A percentile compares a stretch with the other conserved stretches of the same genome.
phyloP scores from a whole-genome alignment of 2,329 filamentous ascomycete genomes.

The Rhexocercosporidium sp. region DNA sequence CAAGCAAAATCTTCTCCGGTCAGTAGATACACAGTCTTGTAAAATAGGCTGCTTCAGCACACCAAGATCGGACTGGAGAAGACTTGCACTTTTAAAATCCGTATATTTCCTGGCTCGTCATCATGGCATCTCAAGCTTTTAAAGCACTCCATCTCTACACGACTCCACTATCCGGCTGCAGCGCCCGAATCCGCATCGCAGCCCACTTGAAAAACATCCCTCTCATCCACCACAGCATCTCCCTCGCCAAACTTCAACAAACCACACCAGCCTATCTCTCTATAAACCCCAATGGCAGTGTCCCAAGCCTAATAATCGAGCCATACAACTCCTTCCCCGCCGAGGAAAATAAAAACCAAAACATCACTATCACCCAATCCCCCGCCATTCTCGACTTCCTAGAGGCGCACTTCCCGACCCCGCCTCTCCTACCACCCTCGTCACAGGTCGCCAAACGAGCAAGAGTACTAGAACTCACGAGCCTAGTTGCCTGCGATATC shows the following conservation, averaged over 20 bases:
- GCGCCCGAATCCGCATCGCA: constrained; percentile 22
- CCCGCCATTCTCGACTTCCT: constrained; percentile 27
- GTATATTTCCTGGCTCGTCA: neutral
- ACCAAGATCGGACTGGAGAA: neutral
- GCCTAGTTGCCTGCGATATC: constrained; percentile 27
- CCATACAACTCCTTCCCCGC: neutral
- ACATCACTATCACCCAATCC: constrained; percentile 24
- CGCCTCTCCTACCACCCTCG: constrained; percentile 7
- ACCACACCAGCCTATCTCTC: constrained; percentile 13
- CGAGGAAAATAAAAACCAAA: too few species aligned
- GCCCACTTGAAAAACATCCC: constrained; percentile 21
- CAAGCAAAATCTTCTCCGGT: too few species aligned
- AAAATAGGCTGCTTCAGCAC: too few species aligned
- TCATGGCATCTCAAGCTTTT: neutral
- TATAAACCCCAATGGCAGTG: constrained; percentile 24
- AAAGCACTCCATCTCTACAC: constrained; percentile 22
- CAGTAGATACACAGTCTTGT: too few species aligned
- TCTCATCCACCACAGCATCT: constrained; percentile 21
- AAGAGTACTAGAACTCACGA: constrained; percentile 20
- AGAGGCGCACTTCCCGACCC: constrained; percentile 19
- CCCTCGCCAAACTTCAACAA: constrained; percentile 6
- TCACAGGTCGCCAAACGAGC: neutral
- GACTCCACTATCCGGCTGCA: constrained; percentile 22
- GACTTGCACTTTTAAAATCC: neutral
- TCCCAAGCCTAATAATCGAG: constrained; percentile 19